These are phyloP conservation scores for Hemileia vastatrix DNA, from an alignment of 1,284 basidiomycete species.

Conservation along the genomic window DNA sequence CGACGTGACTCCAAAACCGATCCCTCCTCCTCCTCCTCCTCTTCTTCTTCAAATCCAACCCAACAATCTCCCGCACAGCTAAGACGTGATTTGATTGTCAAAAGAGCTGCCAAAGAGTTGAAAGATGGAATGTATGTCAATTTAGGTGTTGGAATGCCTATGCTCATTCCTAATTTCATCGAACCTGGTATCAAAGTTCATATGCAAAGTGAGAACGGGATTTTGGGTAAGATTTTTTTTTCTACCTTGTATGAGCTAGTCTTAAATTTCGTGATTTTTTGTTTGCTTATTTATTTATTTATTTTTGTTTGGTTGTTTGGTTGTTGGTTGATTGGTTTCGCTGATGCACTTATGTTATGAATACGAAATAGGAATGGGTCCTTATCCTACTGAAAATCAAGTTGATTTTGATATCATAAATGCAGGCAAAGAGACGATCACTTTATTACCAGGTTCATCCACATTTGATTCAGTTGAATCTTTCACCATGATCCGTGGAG, in stretches of 20 bases:
- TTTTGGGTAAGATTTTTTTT: conserved; percentile 52
- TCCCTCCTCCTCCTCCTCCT: not conserved
- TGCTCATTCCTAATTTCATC: conserved; percentile 73
- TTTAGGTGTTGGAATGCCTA: conserved; percentile 75
- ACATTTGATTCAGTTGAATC: conserved; percentile 86
- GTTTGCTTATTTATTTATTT: too few relatives aligned
- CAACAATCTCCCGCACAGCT: conserved; percentile 42
- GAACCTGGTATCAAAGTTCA: conserved; percentile 71
- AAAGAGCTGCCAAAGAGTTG: conserved; percentile 75
- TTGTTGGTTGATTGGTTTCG: too few relatives aligned
- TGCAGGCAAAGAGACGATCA: conserved; percentile 33
- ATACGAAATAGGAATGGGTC: conserved; percentile 75
- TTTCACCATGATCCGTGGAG: conserved; percentile 89
- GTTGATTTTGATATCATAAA: conserved; percentile 89
- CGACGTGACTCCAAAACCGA: not conserved
- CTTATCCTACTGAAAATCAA: conserved; percentile 74
- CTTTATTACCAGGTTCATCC: conserved; percentile 62
- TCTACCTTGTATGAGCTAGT: not conserved
- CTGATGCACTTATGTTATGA: too few relatives aligned
- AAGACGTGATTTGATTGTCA: conserved; percentile 67
- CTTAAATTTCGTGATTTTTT: too few relatives aligned
- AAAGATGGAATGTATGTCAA: conserved; percentile 75
- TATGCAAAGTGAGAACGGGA: conserved; percentile 90
- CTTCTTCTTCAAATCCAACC: not conserved
- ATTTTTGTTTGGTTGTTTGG: too few relatives aligned